Conservation (phyloP, 139 green algal species). For the Asterochloris sp. region DNA sequence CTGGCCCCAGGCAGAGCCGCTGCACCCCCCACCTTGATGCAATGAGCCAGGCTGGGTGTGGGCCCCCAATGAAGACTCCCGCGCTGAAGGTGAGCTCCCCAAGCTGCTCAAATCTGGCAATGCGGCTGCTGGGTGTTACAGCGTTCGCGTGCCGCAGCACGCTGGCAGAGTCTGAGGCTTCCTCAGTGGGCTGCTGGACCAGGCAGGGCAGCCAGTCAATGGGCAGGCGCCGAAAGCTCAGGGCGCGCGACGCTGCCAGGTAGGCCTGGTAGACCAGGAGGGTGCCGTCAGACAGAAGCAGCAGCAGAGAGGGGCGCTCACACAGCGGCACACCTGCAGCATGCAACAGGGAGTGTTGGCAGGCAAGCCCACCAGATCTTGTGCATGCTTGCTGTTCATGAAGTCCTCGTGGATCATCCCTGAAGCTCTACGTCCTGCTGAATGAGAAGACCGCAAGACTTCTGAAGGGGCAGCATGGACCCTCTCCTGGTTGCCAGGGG, state of each 20-base stretch:
- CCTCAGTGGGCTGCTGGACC: neutral
- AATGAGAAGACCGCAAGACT: too few species aligned
- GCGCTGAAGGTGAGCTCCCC: constrained; percentile 31
- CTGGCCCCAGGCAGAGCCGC: constrained; percentile 7
- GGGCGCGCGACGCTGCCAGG: neutral
- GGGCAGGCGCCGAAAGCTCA: constrained; percentile 41
- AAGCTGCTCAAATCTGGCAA: constrained; percentile 38
- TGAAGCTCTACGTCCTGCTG: too few species aligned
- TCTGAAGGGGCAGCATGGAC: too few species aligned
- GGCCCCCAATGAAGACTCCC: constrained; percentile 32
- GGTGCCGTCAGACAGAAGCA: constrained; percentile 50
- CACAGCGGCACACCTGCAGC: constrained; percentile 7
- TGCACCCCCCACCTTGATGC: constrained; percentile 7
- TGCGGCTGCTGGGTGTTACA: neutral
- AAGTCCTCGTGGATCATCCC: too few species aligned
- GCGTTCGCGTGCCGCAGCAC: neutral
- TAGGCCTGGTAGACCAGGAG: constrained; percentile 68
- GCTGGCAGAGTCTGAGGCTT: neutral
- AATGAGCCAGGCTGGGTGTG: constrained; percentile 1
- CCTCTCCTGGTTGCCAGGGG: too few species aligned
- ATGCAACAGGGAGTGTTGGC: too few species aligned
- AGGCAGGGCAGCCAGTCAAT: constrained; percentile 28
- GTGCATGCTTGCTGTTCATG: too few species aligned
- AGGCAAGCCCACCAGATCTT: too few species aligned
- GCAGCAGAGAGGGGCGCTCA: constrained; percentile 61